Evolutionary conservation across 495 filamentous ascomycete genomes (phyloP).

Genomic region (Neurospora sp.): DNA sequence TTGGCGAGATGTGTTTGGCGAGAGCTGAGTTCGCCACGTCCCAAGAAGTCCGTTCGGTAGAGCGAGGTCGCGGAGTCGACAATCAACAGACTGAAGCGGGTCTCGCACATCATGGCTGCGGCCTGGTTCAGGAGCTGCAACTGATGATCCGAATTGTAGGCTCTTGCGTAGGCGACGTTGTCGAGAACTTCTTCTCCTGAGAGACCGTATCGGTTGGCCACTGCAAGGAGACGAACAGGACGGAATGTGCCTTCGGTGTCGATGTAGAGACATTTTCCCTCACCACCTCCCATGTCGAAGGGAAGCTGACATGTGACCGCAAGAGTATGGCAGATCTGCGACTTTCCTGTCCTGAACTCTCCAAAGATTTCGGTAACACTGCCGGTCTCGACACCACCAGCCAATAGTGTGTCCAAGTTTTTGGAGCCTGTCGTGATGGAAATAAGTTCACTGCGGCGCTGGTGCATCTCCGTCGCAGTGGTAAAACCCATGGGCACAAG

Average conservation of each 20-base stretch:
- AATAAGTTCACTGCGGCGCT: slow-evolving; percentile 87
- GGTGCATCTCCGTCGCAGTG: slow-evolving; percentile 99
- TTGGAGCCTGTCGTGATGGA: slow-evolving; percentile 97
- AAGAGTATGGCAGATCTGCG: slow-evolving; percentile 96
- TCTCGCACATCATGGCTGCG: slow-evolving; percentile 98
- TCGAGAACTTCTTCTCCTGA: slow-evolving; percentile 95
- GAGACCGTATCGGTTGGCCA: slow-evolving; percentile 87
- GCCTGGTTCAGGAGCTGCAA: slow-evolving; percentile 90
- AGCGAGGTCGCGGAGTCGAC: slow-evolving; percentile 92
- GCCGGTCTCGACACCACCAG: slow-evolving; percentile 90
- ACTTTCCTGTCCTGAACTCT: slow-evolving; percentile 96
- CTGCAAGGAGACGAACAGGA: slow-evolving; percentile 78
- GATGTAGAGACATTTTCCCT: slow-evolving; percentile 98
- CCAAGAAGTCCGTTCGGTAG: slow-evolving; percentile 91
- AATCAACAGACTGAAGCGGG: slow-evolving; percentile 86
- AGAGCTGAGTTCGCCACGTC: slow-evolving; percentile 82
- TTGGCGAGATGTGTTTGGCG: slow-evolving; percentile 92
- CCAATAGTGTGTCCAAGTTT: slow-evolving; percentile 87
- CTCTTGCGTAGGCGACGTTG: slow-evolving; percentile 94
- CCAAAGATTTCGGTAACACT: slow-evolving; percentile 98
- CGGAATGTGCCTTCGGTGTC: slow-evolving; percentile 97
- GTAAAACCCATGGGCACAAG: slow-evolving; percentile 98
- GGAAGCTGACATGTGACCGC: slow-evolving; percentile 95
- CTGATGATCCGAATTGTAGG: slow-evolving; percentile 98
- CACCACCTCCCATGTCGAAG: slow-evolving; percentile 97